Percentiles rank a stretch among this genome's conserved stretches.
Evolutionary conservation across 345 rosid genomes (phyloP).

Genomic region (Eucalyptus sideroxylon): DNA sequence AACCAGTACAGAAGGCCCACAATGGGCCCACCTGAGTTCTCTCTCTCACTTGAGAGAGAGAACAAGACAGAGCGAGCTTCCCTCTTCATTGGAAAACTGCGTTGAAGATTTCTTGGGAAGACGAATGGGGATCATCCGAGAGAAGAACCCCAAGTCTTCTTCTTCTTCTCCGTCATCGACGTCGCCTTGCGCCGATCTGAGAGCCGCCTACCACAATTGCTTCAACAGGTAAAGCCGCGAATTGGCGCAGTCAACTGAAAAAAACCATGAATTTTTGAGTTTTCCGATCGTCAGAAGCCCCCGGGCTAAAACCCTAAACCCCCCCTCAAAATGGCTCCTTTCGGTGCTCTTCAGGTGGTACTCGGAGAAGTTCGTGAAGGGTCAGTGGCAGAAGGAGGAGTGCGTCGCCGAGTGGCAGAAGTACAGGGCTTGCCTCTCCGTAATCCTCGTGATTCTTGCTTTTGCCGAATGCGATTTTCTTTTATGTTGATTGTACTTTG

Average conservation of each 20-base stretch:
- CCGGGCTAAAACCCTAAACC: background rate
- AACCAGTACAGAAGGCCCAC: rapidly evolving
- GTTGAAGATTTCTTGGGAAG: background rate
- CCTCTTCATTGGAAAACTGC: background rate
- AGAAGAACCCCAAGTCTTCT: background rate
- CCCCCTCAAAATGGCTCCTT: background rate
- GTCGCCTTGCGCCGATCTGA: conserved; percentile 63
- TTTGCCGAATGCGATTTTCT: background rate
- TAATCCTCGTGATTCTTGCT: background rate
- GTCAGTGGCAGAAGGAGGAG: conserved; percentile 73
- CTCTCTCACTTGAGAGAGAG: background rate
- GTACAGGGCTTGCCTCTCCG: conserved; percentile 76
- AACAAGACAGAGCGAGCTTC: background rate
- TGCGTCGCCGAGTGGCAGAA: conserved; percentile 66
- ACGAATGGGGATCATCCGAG: conserved; percentile 24
- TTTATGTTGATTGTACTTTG: background rate
- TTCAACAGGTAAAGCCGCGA: conserved; percentile 39
- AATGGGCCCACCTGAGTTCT: background rate
- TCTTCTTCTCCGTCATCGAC: conserved; percentile 35
- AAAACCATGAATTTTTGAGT: background rate
- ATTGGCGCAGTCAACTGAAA: background rate
- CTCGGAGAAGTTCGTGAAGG: conserved; percentile 73
- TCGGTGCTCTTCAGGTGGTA: conserved; percentile 49
- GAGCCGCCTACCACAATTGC: conserved; percentile 70
- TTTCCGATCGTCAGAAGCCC: background rate